These are phyloP conservation scores for Abrus pulchellus DNA, from an alignment of 306 rosid species.

Conservation along the genomic window DNA sequence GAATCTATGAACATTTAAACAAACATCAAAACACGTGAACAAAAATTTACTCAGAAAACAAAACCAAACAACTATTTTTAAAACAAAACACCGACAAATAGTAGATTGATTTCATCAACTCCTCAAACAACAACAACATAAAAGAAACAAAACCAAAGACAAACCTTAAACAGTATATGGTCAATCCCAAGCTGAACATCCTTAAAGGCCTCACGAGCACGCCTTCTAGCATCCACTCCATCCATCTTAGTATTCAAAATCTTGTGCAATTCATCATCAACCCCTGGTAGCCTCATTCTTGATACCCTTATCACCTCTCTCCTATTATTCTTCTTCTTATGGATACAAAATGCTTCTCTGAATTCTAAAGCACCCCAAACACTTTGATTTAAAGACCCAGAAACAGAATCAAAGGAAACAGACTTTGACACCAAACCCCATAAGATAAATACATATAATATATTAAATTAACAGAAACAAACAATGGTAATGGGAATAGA, in stretches of 20 bases:
- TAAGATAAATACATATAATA: neutral
- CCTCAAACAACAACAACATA: constrained; percentile 13
- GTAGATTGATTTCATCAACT: neutral
- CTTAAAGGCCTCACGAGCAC: constrained; percentile 84
- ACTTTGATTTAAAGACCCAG: constrained; percentile 6
- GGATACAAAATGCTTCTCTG: constrained; percentile 45
- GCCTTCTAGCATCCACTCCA: constrained; percentile 75
- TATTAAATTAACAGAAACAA: neutral
- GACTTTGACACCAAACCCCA: constrained; percentile 7
- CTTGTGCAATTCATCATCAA: constrained; percentile 65
- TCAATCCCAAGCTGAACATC: constrained; percentile 83
- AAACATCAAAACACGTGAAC: neutral
- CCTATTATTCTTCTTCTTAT: constrained; percentile 34
- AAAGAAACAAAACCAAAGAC: neutral
- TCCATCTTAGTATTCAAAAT: constrained; percentile 76
- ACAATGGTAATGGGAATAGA: neutral
- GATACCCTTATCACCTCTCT: constrained; percentile 56
- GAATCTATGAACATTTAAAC: too few relatives aligned
- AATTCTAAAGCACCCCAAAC: constrained; percentile 45
- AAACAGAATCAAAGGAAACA: constrained; percentile 12
- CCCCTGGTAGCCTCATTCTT: constrained; percentile 58
- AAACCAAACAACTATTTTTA: neutral
- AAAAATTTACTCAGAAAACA: neutral
- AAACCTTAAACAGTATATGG: constrained; percentile 82
- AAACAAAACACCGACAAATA: neutral